Evolutionary conservation across 805 yeast genomes (phyloP), one percentile per base, ranked within the genome.

Genomic region (Candida dendrica): DNA sequence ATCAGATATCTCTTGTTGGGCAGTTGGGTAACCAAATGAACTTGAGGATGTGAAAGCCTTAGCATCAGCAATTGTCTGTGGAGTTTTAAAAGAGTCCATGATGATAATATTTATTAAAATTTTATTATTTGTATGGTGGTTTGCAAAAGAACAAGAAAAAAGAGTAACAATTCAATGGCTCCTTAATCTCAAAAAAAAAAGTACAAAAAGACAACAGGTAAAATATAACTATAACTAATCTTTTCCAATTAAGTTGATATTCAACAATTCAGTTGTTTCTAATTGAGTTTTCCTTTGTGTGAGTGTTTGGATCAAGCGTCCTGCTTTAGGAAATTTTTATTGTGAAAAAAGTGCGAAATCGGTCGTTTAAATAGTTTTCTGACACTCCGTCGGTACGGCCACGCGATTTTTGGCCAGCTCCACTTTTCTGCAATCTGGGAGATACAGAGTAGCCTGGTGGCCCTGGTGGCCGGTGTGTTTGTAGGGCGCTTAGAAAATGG

Each of bases 21-120:
- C 59, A 2, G 59, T 41, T 5, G 61, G 61, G 38, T 56, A 56
- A 2, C 54, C 61, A 30, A 56, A 51, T 14, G 57, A 55, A 39
- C 46, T 48, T 3, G 56, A 42, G 0, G 58, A 39, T 2, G 61
- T 56, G 46, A 56, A 56, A 14, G 54, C 46, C 42, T 55, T 53
- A 32, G 59, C 61, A 37, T 56, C 61, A 15, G 53, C 55, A 15
- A 49, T 57, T 9, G 56, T 56, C 41, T 53, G 55, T 32, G 61
- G 61, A 4, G 59, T 40, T 42, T 52, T 56, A 43, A 56, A 45
- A 13, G 58, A 44, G 43, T 56, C 59, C 59, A 56, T 55, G 6
- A 11, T 33, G 3, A 11, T n/a, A n/a, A n/a, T n/a, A 11, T 6
- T 19, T 37, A 13, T 18, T 17, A 18, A 29, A 18, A 29, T 6